phyloP scores from a whole-genome alignment of 331 rosid genomes.

The Malus hybrid region DNA sequence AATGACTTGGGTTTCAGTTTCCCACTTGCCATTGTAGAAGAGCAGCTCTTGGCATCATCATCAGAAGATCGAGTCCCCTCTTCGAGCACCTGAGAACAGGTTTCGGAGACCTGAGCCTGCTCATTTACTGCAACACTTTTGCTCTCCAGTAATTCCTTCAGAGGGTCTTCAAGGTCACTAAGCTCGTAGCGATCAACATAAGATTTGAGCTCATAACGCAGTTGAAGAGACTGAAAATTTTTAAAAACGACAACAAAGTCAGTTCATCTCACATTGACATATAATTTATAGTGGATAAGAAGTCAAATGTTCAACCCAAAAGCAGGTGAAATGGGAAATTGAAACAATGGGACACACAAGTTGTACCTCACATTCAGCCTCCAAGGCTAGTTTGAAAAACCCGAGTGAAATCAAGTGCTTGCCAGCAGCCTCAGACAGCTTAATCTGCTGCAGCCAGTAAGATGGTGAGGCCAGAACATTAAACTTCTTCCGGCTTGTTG shows the following conservation, averaged over 20 bases:
- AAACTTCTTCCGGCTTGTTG: slow-evolving; percentile 42
- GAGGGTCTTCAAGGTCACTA: slow-evolving; percentile 36
- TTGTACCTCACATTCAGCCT: slow-evolving; percentile 68
- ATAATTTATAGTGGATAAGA: not conserved
- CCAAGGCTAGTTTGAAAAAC: slow-evolving; percentile 66
- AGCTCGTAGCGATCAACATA: slow-evolving; percentile 43
- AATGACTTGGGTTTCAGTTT: slow-evolving; percentile 46
- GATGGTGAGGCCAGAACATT: slow-evolving; percentile 54
- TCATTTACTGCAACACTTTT: slow-evolving; percentile 36
- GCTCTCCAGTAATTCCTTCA: slow-evolving; percentile 52
- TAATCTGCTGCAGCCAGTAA: slow-evolving; percentile 72
- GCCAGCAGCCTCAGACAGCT: slow-evolving; percentile 60
- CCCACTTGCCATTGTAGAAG: slow-evolving; percentile 30
- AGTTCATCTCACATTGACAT: not conserved
- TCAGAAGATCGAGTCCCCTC: slow-evolving; percentile 55
- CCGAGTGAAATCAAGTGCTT: slow-evolving; percentile 75
- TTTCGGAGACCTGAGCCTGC: slow-evolving; percentile 55
- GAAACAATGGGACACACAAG: not conserved
- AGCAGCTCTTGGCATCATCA: slow-evolving; percentile 57
- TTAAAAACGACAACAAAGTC: not conserved
- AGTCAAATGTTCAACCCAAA: not conserved
- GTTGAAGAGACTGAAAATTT: slow-evolving; percentile 41
- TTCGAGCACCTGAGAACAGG: slow-evolving; percentile 49
- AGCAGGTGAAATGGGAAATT: not conserved
- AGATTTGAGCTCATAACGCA: slow-evolving; percentile 63